A percentile compares a stretch with the other conserved stretches of the same genome.
Conservation (phyloP, 2,329 filamentous ascomycete species). For the Ophiostoma fasciatum region DNA sequence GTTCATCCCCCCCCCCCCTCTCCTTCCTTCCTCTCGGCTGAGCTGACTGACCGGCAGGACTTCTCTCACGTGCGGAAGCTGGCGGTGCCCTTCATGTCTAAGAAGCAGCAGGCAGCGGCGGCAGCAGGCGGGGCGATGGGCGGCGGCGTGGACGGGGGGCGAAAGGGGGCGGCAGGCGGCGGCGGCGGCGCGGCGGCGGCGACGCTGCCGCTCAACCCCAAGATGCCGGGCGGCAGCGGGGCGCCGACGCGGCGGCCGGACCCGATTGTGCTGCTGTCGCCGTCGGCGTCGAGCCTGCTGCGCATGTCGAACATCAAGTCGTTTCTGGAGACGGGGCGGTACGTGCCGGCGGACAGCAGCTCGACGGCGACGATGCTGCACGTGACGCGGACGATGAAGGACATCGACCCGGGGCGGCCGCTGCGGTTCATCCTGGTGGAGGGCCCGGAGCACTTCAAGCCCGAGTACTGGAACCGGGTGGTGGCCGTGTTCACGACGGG, state of each 20-base stretch:
- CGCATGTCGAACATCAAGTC: conserved; percentile 92
- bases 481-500: conserved; percentile 96
- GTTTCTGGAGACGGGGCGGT: conserved; percentile 77
- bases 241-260: conserved; percentile 41
- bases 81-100: conserved; percentile 59
- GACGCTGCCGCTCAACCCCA: conserved; percentile 37
- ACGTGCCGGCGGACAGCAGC: conserved; percentile 61
- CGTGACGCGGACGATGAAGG: conserved; percentile 61
- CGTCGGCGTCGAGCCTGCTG: conserved; percentile 84
- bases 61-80: conserved; percentile 88
- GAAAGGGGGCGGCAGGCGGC: too few relatives aligned
- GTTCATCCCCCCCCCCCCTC: conserved; percentile 18
- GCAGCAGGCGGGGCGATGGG: too few relatives aligned
- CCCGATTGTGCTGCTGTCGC: conserved; percentile 93
- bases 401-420: conserved; percentile 53
- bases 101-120: conserved; percentile 31
- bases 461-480: conserved; percentile 91
- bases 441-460: conserved; percentile 85
- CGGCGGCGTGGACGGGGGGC: too few relatives aligned
- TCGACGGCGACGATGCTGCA: conserved; percentile 69
- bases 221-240: conserved; percentile 12
- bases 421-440: conserved; percentile 94
- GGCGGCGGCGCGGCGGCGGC: conserved; percentile 20
- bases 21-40: neutral
- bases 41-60: conserved; percentile 42